Evolutionary conservation across 2,329 filamentous ascomycete species (phyloP), one percentile per base, ranked within the genome.

Genomic region (Aureobasidium namibiae): DNA sequence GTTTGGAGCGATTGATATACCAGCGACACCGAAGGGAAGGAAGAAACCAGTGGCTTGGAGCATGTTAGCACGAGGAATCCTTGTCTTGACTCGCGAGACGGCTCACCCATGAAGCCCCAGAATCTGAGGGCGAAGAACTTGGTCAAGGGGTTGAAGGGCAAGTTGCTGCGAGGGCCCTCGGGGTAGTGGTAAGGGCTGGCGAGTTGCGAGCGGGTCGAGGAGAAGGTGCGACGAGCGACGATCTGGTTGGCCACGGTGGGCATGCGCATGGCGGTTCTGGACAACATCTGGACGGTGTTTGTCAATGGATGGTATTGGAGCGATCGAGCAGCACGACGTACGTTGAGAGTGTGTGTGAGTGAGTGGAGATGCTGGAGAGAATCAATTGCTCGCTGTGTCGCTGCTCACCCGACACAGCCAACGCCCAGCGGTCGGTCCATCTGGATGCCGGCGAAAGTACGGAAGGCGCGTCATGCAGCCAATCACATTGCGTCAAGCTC

Each of bases 111-210:
- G 80, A 89, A 94, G 64, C 73, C 73, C 88, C 90, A 95, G 86
- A 88, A 99, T 77, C 87, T 82, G 68, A 90, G 63, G 66, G 80
- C 83, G 75, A 99, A 99, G 79, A 82, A 88, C 78, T 86, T 89
- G 73, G 86, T 92, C 79, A 90, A 82, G 67, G 94, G 89, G 83
- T 99, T 95, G 86, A 99, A 99, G 67, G 94, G 94, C 66, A 99
- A 78, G 84, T 96, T 97, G 81, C 83, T 87, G 78, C 90, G 88
- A 72, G 92, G 89, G 66, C 92, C 94, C 81, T 97, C 92, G 69
- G 92, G 88, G 82, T 99, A 99, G 83, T 99, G 94, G 87, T 95
- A 96, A 65, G 92, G 92, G 74, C 90, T 95, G 69, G 82, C 84
- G 74, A 95, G 79, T 76, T 89, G 90, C 74, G 88, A 78, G 72